Base-by-base conservation (phyloP, 2,329 filamentous ascomycete genomes). In the Elsinoe necatrix region DNA sequence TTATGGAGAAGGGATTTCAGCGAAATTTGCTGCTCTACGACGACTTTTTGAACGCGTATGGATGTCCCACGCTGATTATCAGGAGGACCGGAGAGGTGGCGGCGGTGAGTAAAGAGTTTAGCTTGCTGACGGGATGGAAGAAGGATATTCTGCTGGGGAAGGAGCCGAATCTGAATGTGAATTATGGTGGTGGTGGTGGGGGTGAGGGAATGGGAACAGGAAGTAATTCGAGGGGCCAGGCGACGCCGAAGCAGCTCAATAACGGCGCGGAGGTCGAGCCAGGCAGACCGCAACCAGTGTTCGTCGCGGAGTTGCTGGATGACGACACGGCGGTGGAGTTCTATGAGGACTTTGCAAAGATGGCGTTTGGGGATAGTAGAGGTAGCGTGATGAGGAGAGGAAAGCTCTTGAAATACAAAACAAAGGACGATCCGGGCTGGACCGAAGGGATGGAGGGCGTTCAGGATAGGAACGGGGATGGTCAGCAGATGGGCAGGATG, bases 1-100 rank as follows among this genome's bases (percentile, higher is more conserved):
- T 97, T 70, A 95, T 95, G 87, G 93, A 98, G 70, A 95, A 95
- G 72, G 95, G 88, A 66, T 89, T 97, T 67, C 93, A 98, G 71
- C 83, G 93, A 35, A 95, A 89, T 0, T 77, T 97, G 9, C 89
- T 90, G 66, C 90, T 95, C 68, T 95, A 95, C 65, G 89, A 97
- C 67, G 89, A 95, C 62, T 93, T 95, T 63, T 87, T 96, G 75
- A 84, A 88, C 57, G 84, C 89, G 61, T 89, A 86, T 59, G 89
- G 89, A 37, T 95, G 90, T 3, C 93, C 93, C 0, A 95, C 91
- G 0, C 83, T 98, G 58, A 89, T 97, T 23, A 95, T 89, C 66
- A 84, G 93, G 48, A 83, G 93, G 48, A 95, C 91, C 0, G 93
- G 93, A 52, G 93, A 97, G 69, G 84, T 98, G n/a, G 91, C 90